These are phyloP conservation scores for Hansenula anomala DNA, from an alignment of 1,139 yeast genomes.

Conservation along the genomic window DNA sequence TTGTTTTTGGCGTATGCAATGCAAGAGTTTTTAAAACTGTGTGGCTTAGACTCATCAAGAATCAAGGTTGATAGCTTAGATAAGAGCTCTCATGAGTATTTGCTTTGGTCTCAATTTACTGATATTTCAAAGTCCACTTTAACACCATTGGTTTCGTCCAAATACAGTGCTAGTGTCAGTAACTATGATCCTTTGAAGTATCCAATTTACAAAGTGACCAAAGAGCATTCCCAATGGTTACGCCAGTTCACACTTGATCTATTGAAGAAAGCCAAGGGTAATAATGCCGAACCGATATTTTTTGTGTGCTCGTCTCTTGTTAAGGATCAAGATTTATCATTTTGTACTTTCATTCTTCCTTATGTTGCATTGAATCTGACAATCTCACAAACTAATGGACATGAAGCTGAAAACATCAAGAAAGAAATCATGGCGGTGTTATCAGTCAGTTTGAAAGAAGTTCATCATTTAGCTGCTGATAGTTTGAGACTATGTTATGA, in stretches of 20 bases:
- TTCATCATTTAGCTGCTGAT: slow-evolving; percentile 51
- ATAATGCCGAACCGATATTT: slow-evolving; percentile 48
- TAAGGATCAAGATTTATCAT: slow-evolving; percentile 65
- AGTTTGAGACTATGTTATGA: slow-evolving; percentile 62
- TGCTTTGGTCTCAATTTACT: slow-evolving; percentile 60
- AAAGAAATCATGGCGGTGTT: slow-evolving; percentile 59
- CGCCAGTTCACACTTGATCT: slow-evolving; percentile 63
- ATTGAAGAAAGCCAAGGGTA: slow-evolving; percentile 38
- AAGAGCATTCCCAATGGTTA: slow-evolving; percentile 61
- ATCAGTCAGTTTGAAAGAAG: slow-evolving; percentile 37
- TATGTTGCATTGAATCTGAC: slow-evolving; percentile 70
- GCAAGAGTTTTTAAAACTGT: slow-evolving; percentile 74
- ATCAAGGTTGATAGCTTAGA: slow-evolving; percentile 30
- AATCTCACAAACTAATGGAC: slow-evolving; percentile 36
- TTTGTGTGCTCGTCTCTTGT: slow-evolving; percentile 62
- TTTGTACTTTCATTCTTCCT: slow-evolving; percentile 74
- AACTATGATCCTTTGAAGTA: slow-evolving; percentile 35
- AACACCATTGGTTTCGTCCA: slow-evolving; percentile 70
- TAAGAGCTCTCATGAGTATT: slow-evolving; percentile 27
- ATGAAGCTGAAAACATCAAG: slow-evolving; percentile 41
- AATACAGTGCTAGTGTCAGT: slow-evolving; percentile 54
- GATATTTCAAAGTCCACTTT: slow-evolving; percentile 71
- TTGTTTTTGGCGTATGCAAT: slow-evolving; percentile 82
- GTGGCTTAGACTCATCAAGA: slow-evolving; percentile 40
- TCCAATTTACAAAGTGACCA: slow-evolving; percentile 45